Conservation (phyloP, 177 flowering plant species). For the Vitis hybrid region DNA sequence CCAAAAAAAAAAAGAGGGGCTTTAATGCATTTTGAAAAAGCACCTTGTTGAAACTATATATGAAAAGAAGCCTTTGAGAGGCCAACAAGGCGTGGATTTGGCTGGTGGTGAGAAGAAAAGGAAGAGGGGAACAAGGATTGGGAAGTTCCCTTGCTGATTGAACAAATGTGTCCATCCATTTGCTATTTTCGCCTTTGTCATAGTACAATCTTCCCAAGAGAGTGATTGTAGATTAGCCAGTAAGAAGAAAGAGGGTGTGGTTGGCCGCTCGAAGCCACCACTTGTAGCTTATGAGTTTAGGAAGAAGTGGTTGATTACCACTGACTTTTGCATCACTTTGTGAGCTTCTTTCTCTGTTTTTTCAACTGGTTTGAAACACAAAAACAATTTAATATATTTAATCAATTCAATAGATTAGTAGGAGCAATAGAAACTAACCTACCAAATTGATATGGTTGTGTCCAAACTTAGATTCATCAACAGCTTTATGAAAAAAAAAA, state of each 20-base stretch:
- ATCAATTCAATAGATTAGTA: no score
- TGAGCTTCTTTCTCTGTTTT: not conserved
- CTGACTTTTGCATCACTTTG: not conserved
- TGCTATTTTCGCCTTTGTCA: constrained; percentile 35
- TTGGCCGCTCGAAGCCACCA: constrained; percentile 23
- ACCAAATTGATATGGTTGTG: no score
- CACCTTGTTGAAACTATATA: no score
- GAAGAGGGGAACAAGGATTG: constrained; percentile 24
- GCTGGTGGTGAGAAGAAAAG: constrained; percentile 11
- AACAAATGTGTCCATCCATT: constrained; percentile 33
- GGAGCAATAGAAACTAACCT: no score
- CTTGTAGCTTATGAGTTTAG: constrained; percentile 7
- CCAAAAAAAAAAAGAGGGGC: no score
- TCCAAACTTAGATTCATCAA: no score
- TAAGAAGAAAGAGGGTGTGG: constrained; percentile 17
- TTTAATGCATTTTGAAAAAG: no score
- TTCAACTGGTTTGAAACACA: not conserved
- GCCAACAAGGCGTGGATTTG: not conserved
- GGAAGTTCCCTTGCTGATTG: constrained; percentile 30
- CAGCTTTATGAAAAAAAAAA: no score
- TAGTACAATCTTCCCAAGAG: constrained; percentile 29
- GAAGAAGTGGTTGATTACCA: not conserved
- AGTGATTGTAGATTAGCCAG: constrained; percentile 24
- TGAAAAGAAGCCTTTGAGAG: no score
- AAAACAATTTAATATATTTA: no score